Percentiles rank a stretch among this genome's conserved stretches.
phyloP scores from a whole-genome alignment of 352 stramenopile genomes.

The Phytophthora cactorum region DNA sequence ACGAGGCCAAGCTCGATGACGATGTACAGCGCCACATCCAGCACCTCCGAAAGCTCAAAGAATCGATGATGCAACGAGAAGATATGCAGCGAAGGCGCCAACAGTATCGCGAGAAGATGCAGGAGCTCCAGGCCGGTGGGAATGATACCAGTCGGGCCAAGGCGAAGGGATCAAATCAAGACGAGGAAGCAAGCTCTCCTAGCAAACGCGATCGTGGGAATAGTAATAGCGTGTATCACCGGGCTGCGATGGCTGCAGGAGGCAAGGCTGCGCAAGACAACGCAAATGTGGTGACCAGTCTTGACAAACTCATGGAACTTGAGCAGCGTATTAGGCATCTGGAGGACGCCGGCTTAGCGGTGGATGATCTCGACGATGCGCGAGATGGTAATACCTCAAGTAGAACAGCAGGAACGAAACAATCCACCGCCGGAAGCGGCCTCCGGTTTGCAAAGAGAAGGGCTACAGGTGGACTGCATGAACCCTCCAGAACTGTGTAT shows the following conservation, averaged over 20 bases:
- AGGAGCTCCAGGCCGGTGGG: constrained; percentile 46
- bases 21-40: constrained; percentile 91
- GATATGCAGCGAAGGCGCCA: constrained; percentile 63
- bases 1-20: constrained; percentile 74
- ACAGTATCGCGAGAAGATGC: constrained; percentile 69
- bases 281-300: constrained; percentile 68
- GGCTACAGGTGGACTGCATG: constrained; percentile 38
- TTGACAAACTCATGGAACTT: constrained; percentile 91
- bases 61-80: constrained; percentile 66
- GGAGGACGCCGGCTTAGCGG: constrained; percentile 68
- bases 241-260: constrained; percentile 29
- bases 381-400: constrained; percentile 31
- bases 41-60: constrained; percentile 83
- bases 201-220: constrained; percentile 26
- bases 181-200: constrained; percentile 39
- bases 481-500: constrained; percentile 64
- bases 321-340: constrained; percentile 88
- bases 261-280: constrained; percentile 32
- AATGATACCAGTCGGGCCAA: constrained; percentile 35
- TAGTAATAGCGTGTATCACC: constrained; percentile 45
- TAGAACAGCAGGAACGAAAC: constrained; percentile 26
- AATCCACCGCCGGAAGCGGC: constrained; percentile 21
- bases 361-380: constrained; percentile 44
- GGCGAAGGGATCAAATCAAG: constrained; percentile 51
- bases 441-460: constrained; percentile 68